Evolutionary conservation across 306 rosid species (phyloP).

Genomic region (Chamaecrista fasciculata): DNA sequence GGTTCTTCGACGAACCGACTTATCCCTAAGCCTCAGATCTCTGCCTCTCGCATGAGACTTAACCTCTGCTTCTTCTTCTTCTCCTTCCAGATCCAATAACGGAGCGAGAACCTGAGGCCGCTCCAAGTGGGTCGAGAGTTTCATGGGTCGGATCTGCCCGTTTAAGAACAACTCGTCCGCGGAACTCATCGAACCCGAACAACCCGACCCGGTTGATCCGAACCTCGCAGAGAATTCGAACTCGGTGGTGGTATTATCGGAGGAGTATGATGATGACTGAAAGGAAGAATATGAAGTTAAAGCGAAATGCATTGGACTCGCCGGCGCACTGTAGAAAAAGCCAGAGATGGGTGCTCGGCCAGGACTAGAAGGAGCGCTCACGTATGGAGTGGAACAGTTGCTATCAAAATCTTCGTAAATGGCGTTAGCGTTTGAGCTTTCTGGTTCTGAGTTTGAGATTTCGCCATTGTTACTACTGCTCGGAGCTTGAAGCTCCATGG

Average conservation of each 20-base stretch:
- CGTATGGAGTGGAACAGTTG: slow-evolving; percentile 88
- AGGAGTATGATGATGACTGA: slow-evolving; percentile 2
- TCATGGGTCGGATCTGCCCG: slow-evolving; percentile 98
- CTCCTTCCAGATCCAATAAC: slow-evolving; percentile 71
- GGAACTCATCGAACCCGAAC: slow-evolving; percentile 74
- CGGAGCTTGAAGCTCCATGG: slow-evolving; percentile 51
- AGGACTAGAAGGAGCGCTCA: slow-evolving; percentile 95
- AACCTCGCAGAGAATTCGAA: slow-evolving; percentile 87
- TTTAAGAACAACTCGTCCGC: slow-evolving; percentile 91
- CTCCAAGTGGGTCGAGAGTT: slow-evolving; percentile 73
- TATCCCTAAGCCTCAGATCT: slow-evolving; percentile 73
- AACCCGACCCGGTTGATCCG: slow-evolving; percentile 40
- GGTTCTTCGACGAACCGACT: slow-evolving; percentile 71
- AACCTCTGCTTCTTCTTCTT: slow-evolving; percentile 14
- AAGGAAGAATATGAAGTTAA: slow-evolving; percentile 43
- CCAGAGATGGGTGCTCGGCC: slow-evolving; percentile 61
- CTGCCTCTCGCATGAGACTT: slow-evolving; percentile 58
- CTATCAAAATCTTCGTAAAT: slow-evolving; percentile 70
- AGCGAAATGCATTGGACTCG: slow-evolving; percentile 86
- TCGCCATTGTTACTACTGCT: slow-evolving; percentile 37
- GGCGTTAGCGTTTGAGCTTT: no score
- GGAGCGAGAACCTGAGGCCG: slow-evolving; percentile 76
- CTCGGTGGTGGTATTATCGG: slow-evolving; percentile 34
- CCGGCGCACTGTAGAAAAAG: slow-evolving; percentile 91
- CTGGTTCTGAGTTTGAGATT: no score